Conservation (phyloP, 1,139 yeast species). For the Kodamaea fungicola region DNA sequence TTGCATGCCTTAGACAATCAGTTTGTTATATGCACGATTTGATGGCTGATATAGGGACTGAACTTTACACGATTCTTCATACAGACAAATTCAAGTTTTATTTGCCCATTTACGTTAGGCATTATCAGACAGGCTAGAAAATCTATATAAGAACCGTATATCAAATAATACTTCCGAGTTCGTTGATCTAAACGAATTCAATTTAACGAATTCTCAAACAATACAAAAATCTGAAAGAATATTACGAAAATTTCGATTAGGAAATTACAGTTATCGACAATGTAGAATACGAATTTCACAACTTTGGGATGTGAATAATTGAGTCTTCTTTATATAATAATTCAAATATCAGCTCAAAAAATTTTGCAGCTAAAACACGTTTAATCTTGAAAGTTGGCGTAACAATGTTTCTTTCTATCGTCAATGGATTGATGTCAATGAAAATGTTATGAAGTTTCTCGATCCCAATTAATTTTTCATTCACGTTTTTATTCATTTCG, state of each 20-base stretch:
- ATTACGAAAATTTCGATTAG: conserved; percentile 1
- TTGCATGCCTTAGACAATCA: no score
- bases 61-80: no score
- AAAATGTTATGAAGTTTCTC: conserved; percentile 36
- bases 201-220: no score
- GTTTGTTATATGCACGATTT: no score
- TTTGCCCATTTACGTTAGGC: no score
- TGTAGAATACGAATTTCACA: background rate
- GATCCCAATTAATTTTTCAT: conserved; percentile 26
- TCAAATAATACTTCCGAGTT: no score
- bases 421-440: conserved; percentile 38
- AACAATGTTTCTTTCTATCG: conserved; percentile 34
- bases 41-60: no score
- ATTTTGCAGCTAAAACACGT: conserved; percentile 35
- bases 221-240: no score
- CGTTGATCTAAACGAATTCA: no score
- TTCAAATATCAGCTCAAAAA: conserved; percentile 18
- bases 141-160: no score
- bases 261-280: conserved; percentile 10
- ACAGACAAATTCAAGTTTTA: no score
- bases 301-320: background rate
- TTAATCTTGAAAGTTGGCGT: conserved; percentile 43
- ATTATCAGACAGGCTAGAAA: no score
- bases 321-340: conserved; percentile 14
- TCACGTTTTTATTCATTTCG: conserved; percentile 27